Evolutionary conservation across 2,329 filamentous ascomycete genomes (phyloP).

Genomic region (Colletotrichum liaoningense): DNA sequence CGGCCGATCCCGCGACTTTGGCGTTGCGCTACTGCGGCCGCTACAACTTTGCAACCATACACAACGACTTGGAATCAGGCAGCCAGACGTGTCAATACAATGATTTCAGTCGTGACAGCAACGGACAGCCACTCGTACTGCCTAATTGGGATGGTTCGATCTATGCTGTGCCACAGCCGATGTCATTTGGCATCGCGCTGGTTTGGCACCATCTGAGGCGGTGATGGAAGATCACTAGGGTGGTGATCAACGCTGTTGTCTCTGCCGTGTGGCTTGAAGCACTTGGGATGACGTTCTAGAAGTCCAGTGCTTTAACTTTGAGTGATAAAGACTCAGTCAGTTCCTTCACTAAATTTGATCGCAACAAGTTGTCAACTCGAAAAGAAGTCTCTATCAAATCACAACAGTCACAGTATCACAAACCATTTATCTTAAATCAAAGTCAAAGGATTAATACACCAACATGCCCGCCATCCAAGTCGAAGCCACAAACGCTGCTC

Average conservation of each 20-base stretch:
- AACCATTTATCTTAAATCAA: neutral
- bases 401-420: neutral
- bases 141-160: neutral
- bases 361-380: neutral
- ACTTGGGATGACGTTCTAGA: neutral
- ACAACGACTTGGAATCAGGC: neutral
- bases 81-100: neutral
- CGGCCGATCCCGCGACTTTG: constrained; percentile 10
- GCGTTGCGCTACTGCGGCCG: neutral
- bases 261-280: neutral
- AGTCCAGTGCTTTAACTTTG: neutral
- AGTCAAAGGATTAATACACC: neutral
- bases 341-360: neutral
- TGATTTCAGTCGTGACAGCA: neutral
- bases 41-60: neutral
- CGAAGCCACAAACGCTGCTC: neutral
- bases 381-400: no score
- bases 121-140: constrained; percentile 13
- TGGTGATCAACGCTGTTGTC: neutral
- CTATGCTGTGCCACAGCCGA: constrained; percentile 24
- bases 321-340: neutral
- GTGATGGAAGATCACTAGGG: neutral
- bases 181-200: constrained; percentile 15
- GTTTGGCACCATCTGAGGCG: neutral
- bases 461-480: constrained; percentile 23